Evolutionary conservation across 805 yeast species (phyloP).

Genomic region (Isabelozyma heimii): DNA sequence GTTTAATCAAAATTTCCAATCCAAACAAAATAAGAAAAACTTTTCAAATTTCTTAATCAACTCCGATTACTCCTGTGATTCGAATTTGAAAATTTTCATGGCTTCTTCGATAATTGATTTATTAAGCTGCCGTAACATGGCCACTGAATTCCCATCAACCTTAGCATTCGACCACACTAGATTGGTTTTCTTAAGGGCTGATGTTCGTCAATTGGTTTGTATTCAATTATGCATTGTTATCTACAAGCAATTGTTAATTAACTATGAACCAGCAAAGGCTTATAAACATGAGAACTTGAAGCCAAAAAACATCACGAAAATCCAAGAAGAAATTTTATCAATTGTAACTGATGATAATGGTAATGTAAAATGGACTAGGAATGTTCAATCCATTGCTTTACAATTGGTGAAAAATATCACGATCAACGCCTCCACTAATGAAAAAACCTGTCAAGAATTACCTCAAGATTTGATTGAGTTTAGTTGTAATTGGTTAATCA

Average conservation of each 20-base stretch:
- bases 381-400: slow-evolving; percentile 67
- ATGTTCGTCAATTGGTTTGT: slow-evolving; percentile 81
- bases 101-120: slow-evolving; percentile 58
- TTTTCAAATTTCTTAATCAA: slow-evolving; percentile 2
- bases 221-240: slow-evolving; percentile 69
- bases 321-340: slow-evolving; percentile 72
- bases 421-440: slow-evolving; percentile 11
- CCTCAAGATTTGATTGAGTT: slow-evolving; percentile 51
- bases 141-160: slow-evolving; percentile 77
- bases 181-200: slow-evolving; percentile 74
- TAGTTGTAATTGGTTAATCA: slow-evolving; percentile 74
- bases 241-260: slow-evolving; percentile 62
- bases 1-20: slow-evolving; percentile 41
- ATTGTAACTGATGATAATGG: slow-evolving; percentile 85
- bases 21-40: slow-evolving; percentile 19
- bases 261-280: slow-evolving; percentile 26
- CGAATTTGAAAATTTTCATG: slow-evolving; percentile 36
- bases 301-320: slow-evolving; percentile 32
- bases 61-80: neutral
- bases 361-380: slow-evolving; percentile 86
- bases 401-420: slow-evolving; percentile 52
- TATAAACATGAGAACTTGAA: slow-evolving; percentile 5
- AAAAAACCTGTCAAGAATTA: slow-evolving; percentile 12
- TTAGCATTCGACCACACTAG: slow-evolving; percentile 83
- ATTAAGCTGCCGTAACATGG: slow-evolving; percentile 77